These are phyloP conservation scores for Ceratobasidium sp. DNA, from an alignment of 1,284 basidiomycete genomes.

Conservation along the genomic window DNA sequence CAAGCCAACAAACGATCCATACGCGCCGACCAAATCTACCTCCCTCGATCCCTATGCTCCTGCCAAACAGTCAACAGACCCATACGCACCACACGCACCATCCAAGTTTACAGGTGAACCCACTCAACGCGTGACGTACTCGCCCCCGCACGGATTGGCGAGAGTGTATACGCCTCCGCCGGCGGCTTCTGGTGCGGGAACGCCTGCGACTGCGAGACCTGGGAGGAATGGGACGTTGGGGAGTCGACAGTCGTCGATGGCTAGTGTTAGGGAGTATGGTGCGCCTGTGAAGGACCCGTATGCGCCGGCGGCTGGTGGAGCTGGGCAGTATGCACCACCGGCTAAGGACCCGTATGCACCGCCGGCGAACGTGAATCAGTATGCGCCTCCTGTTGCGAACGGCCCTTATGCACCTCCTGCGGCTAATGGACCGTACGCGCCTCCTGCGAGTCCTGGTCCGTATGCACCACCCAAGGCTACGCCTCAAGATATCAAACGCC, in stretches of 20 bases:
- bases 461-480: conserved; percentile 50
- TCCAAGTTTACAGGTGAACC: conserved; percentile 43
- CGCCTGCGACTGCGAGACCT: neutral
- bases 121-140: conserved; percentile 39
- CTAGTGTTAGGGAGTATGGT: conserved; percentile 48
- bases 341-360: conserved; percentile 49
- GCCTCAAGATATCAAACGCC: conserved; percentile 47
- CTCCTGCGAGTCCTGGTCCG: conserved; percentile 48
- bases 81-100: conserved; percentile 20
- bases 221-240: conserved; percentile 20
- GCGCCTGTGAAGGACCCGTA: conserved; percentile 51
- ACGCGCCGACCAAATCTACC: conserved; percentile 47
- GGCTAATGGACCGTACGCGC: conserved; percentile 48
- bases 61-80: conserved; percentile 46
- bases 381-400: conserved; percentile 51
- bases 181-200: neutral
- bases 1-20: conserved; percentile 45
- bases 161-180: conserved; percentile 42
- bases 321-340: conserved; percentile 39
- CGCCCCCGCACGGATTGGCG: conserved; percentile 36
- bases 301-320: conserved; percentile 47
- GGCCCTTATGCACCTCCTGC: conserved; percentile 42
- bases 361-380: conserved; percentile 47
- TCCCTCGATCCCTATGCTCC: conserved; percentile 48
- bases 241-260: conserved; percentile 39